Base-by-base conservation (phyloP, 2,329 filamentous ascomycete genomes). In the Neospermospora avenae region DNA sequence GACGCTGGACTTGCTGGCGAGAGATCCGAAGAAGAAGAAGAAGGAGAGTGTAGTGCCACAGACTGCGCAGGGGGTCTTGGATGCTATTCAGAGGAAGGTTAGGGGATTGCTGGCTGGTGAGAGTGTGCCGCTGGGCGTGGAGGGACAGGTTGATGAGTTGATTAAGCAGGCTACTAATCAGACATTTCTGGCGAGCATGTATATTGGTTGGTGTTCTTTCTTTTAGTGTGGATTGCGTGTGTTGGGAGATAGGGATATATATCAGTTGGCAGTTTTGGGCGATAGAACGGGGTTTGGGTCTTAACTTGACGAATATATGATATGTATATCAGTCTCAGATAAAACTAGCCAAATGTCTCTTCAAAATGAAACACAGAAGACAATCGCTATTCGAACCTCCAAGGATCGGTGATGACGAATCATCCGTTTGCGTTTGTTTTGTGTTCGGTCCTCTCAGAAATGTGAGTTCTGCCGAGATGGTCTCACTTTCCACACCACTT, bases 141-240 rank as follows among this genome's bases (percentile, higher is more conserved):
- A 98, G 75, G 95, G 96, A 0, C 95, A 99, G 77, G 95, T 97
- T n/a, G 90, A 97, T 73, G 91, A 96, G 75, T 76, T 99, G 74
- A 95, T 99, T 68, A 85, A 88, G 72, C 87, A 93, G 77, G 95
- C 96, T 35, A 89, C 88, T 22, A 86, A 92, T 74, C 84, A 88
- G 59, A 83, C 78, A 71, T 96, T 95, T 73, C 75, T 99, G 75
- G 85, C 90, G 18, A 85, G 86, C 41, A 99, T 99, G 96, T 99
- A 98, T 75, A 96, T 98, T 76, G 95, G 95, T 20, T 98, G 93
- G 93, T 88, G 85, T 77, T 80, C 85, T 13, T 89, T 88, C 69
- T 84, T 87, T 61, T 88, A 68, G 14, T 3, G 18, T 37, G 28
- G 28, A 5, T 24, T 51, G 28, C 18, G 14, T 37, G 20, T 34